Evolutionary conservation across 768 basidiomycete species (phyloP), one percentile per base, ranked within the genome.

Genomic region (Hortiboletus flavorubellus): DNA sequence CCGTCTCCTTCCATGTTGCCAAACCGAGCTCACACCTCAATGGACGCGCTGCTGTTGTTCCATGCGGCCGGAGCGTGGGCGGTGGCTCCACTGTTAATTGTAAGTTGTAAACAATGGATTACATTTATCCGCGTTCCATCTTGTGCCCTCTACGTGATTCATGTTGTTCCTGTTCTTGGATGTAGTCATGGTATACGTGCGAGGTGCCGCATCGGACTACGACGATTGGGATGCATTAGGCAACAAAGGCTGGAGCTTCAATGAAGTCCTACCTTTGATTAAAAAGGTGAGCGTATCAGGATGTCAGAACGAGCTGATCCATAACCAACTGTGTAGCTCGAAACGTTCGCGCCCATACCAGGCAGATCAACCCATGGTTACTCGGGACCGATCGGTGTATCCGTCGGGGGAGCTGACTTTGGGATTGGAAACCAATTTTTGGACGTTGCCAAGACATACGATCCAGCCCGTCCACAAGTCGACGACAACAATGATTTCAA

Each of bases 61-160:
- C 78, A 0, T 64, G 72, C 33, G 85, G 80, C 0, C 75, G 79
- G 43, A 79, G 76, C 42, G 59, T 88, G 4, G 86, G 86, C 9
- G 86, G 86, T 11, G 85, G 85, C 1, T 85, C 84, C 2, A 70
- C 74, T 51, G 76, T 87, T 16, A 87, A 86, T 60, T 82, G 84
- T 83, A 52, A 49, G 76, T 58, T 2, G 3, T 1, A 7, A 37
- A 18, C 33, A 7, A 4, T 8, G 30, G 18, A 12, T 15, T 8
- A 2, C 2, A 15, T 4, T 2, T 16, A 29, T 5, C 6, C 1
- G 8, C 18, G 2, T n/a, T 11, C 3, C 23, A 29, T 39, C 10
- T 10, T 11, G 14, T n/a, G n/a, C 21, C 8, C 26, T 38, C 39
- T 18, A 34, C 30, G n/a, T 9, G 1, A 12, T 33, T 37, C 12